Evolutionary conservation across 257 asterid genomes (phyloP).

Genomic region (Echium plantagineum): DNA sequence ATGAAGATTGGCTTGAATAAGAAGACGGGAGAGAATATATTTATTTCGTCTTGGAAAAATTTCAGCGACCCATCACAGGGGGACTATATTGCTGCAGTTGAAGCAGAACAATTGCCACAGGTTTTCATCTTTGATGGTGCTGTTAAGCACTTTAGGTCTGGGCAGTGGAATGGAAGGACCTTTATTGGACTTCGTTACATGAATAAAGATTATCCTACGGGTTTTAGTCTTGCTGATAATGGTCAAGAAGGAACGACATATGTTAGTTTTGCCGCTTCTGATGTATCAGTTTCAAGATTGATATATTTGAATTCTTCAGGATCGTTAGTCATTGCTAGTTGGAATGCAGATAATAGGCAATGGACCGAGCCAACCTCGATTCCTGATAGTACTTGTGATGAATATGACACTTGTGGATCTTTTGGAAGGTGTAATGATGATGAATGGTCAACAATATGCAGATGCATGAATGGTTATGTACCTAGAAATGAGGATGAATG

Average conservation of each 20-base stretch:
- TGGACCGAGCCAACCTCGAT: conserved; percentile 25
- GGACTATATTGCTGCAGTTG: conserved; percentile 27
- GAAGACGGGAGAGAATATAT: conserved; percentile 24
- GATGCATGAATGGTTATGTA: conserved; percentile 5
- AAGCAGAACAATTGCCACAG: conserved; percentile 24
- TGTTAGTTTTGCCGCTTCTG: conserved; percentile 13
- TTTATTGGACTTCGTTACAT: conserved; percentile 34
- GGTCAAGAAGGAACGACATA: conserved; percentile 15
- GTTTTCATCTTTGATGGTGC: conserved; percentile 15
- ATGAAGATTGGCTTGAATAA: conserved; percentile 24
- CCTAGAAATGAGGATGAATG: conserved; percentile 10
- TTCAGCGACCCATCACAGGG: conserved; percentile 25
- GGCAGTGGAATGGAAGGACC: conserved; percentile 53
- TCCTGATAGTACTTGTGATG: conserved; percentile 26
- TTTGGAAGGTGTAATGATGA: conserved; percentile 27
- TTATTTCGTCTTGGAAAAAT: conserved; percentile 28
- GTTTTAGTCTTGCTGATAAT: conserved; percentile 22
- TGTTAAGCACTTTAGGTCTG: conserved; percentile 26
- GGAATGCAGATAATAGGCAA: conserved; percentile 22
- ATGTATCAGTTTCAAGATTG: conserved; percentile 8
- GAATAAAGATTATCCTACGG: conserved; percentile 34
- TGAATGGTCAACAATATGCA: conserved; percentile 13
- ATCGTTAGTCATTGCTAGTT: conserved; percentile 16
- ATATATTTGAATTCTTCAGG: conserved; percentile 27
- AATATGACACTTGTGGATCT: conserved; percentile 37